Conservation (phyloP, 495 filamentous ascomycete species). For the Penicillium pulvis region DNA sequence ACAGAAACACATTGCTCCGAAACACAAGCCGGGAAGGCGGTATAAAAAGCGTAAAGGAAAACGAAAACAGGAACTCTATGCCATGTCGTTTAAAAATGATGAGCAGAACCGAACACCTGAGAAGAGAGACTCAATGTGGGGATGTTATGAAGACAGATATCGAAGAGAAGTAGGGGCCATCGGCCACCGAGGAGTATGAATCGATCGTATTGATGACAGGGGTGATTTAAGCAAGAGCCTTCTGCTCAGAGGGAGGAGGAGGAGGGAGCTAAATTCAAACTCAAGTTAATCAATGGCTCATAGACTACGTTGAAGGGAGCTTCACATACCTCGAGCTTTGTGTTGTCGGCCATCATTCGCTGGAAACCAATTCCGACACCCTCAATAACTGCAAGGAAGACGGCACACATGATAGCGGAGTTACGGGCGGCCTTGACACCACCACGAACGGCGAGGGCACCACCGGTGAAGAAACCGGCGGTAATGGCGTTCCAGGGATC, state of each 20-base stretch:
- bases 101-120: constrained; percentile 46
- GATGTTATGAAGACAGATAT: constrained; percentile 35
- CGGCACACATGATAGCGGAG: constrained; percentile 92
- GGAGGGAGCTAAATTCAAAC: constrained; percentile 42
- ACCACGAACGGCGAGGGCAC: constrained; percentile 85
- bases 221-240: constrained; percentile 44
- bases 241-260: constrained; percentile 42
- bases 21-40: constrained; percentile 21
- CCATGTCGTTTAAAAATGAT: constrained; percentile 43
- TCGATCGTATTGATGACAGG: constrained; percentile 16
- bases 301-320: background rate
- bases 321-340: constrained; percentile 70
- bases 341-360: constrained; percentile 92
- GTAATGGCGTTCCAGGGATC: constrained; percentile 96
- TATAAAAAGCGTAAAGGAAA: constrained; percentile 31
- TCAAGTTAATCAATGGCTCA: constrained; percentile 2
- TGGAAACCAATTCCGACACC: constrained; percentile 97
- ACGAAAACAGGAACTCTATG: constrained; percentile 43
- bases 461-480: constrained; percentile 96
- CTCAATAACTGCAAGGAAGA: constrained; percentile 93
- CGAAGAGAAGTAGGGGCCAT: constrained; percentile 11
- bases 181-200: constrained; percentile 15
- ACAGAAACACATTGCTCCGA: constrained; percentile 36
- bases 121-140: constrained; percentile 46
- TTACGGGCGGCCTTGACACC: constrained; percentile 87